Base-by-base conservation (phyloP, 1,139 yeast species). In the Kodamaea anthophila region DNA sequence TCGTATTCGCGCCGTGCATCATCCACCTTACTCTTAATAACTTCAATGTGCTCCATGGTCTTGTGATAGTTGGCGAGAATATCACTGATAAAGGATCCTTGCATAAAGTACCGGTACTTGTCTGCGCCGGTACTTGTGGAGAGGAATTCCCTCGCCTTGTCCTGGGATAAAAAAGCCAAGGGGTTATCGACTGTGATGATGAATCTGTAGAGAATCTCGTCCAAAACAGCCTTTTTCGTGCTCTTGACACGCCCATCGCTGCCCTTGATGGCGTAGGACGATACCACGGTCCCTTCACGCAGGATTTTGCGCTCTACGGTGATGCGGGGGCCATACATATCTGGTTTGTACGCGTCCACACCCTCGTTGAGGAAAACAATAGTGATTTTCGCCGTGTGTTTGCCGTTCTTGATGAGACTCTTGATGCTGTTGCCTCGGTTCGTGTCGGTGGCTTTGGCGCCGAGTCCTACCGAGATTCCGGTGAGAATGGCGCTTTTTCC, bases 401-500 rank as follows among this genome's bases (percentile, higher is more conserved):
- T 72, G 4, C 96, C 97, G 42, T 85, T 87, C 47, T 77, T 79
- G 33, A 91, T 84, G 36, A 88, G 62, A 31, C 73, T 77, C 42
- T 74, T 78, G 26, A 85, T 62, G 6, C 78, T 72, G 7, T 74
- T 63, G 4, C 94, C 97, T 51, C 98, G 70, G 46, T 82, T 82
- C 0, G 98, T 91, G 33, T 78, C 87, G n/a, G 79, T 68, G 0
- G 97, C 96, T 45, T 80, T 83, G 1, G 95, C 95, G n/a, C 98
- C 98, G 7, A 91, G 60, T 5, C 96, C 94, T 9, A 87, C 81
- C 3, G 93, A 77, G 5, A 93, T 77, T 1, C 96, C 97, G 0
- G 97, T 88, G 38, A 93, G 60, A 18, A 93, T 71, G 1, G 98
- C 96, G 53, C 93, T 79, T 49, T 93, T 93, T 18, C 99, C 99